Evolutionary conservation across 352 stramenopile genomes (phyloP).

Genomic region (Phytophthora chlamydospora): DNA sequence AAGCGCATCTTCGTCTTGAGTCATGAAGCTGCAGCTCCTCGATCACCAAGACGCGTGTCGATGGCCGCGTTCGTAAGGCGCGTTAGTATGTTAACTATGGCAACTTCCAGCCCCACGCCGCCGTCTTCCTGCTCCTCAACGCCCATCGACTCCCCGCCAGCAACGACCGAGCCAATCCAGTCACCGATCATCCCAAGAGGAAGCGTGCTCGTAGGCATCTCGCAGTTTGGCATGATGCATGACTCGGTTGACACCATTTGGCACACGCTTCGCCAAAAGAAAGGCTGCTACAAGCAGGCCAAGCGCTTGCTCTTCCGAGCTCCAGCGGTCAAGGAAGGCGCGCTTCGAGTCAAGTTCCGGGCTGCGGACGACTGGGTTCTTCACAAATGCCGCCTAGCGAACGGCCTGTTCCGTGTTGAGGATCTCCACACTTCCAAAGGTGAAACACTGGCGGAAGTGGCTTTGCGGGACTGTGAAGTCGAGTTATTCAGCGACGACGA

Average conservation of each 20-base stretch:
- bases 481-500: constrained; percentile 54
- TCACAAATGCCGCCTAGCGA: constrained; percentile 37
- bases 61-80: constrained; percentile 30
- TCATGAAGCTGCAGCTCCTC: constrained; percentile 32
- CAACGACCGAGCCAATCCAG: constrained; percentile 7
- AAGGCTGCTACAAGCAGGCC: constrained; percentile 44
- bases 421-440: constrained; percentile 12
- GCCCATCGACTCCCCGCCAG: constrained; percentile 1
- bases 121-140: constrained; percentile 8
- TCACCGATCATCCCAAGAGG: constrained; percentile 47
- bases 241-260: constrained; percentile 77
- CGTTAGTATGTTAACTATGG: constrained; percentile 27
- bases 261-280: constrained; percentile 67
- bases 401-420: constrained; percentile 46
- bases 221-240: constrained; percentile 65
- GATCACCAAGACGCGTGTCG: constrained; percentile 12
- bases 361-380: constrained; percentile 45
- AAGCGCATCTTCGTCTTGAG: constrained; percentile 71
- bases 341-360: constrained; percentile 46
- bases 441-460: constrained; percentile 33
- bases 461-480: constrained; percentile 52
- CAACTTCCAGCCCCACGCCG: constrained; percentile 20
- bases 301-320: constrained; percentile 65
- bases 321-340: constrained; percentile 43
- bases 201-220: constrained; percentile 62